These are phyloP conservation scores for Plasmopara viticola DNA, from an alignment of 352 stramenopile species.

Conservation along the genomic window DNA sequence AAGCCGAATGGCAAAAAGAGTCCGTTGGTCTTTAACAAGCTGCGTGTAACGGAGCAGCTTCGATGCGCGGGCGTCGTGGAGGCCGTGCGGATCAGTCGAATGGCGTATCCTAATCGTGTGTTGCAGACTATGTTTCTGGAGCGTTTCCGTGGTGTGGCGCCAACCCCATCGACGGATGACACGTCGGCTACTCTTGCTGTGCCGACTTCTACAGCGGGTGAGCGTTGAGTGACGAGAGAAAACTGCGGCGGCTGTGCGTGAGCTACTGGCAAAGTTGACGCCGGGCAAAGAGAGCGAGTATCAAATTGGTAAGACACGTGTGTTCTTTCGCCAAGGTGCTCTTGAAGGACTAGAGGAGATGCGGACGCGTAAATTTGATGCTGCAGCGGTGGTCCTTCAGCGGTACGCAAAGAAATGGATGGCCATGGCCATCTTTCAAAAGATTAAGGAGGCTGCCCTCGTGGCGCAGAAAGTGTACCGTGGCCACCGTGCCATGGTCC, in stretches of 20 bases:
- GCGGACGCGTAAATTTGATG: constrained; percentile 72
- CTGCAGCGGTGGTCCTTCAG: constrained; percentile 74
- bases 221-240: constrained; percentile 29
- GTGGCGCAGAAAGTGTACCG: constrained; percentile 56
- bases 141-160: constrained; percentile 70
- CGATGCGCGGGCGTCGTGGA: constrained; percentile 98
- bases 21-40: constrained; percentile 78
- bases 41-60: constrained; percentile 93
- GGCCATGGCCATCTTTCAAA: constrained; percentile 54
- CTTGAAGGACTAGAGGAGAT: constrained; percentile 88
- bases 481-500: constrained; percentile 30
- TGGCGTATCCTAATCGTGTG: constrained; percentile 97
- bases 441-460: constrained; percentile 49
- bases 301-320: constrained; percentile 87
- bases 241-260: constrained; percentile 35
- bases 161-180: constrained; percentile 14
- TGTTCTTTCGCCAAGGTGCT: constrained; percentile 91
- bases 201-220: constrained; percentile 26
- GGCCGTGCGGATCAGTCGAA: constrained; percentile 95
- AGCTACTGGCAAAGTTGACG: constrained; percentile 60
- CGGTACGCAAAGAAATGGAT: constrained; percentile 79
- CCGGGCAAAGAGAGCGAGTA: constrained; percentile 57
- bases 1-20: constrained; percentile 98
- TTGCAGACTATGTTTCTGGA: constrained; percentile 84
- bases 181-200: constrained; percentile 28